phyloP scores from a whole-genome alignment of 495 filamentous ascomycete genomes.

The Trichocladium uniseriatum region DNA sequence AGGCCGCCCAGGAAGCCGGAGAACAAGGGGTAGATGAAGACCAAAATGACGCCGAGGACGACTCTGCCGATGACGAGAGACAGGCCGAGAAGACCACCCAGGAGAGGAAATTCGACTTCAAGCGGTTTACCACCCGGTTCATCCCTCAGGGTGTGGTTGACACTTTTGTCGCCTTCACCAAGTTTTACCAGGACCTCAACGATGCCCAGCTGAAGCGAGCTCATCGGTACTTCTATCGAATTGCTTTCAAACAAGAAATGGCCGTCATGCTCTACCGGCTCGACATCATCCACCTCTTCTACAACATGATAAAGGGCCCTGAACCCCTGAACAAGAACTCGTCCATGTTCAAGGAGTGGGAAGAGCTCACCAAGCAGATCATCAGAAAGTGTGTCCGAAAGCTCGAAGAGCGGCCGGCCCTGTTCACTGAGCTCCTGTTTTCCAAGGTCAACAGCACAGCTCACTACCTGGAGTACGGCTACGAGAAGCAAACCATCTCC shows the following conservation, averaged over 20 bases:
- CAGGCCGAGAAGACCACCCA: conserved; percentile 55
- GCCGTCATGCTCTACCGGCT: conserved; percentile 79
- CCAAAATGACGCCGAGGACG: conserved; percentile 45
- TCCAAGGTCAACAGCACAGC: conserved; percentile 79
- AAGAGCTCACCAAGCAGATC: conserved; percentile 75
- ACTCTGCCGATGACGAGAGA: conserved; percentile 69
- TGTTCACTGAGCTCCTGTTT: conserved; percentile 85
- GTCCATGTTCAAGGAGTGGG: conserved; percentile 76
- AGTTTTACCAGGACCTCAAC: conserved; percentile 73
- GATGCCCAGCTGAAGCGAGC: conserved; percentile 79
- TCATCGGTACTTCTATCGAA: conserved; percentile 89
- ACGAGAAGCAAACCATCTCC: conserved; percentile 66
- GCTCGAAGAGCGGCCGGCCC: conserved; percentile 69
- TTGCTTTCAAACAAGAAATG: conserved; percentile 90
- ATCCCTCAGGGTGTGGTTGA: conserved; percentile 76
- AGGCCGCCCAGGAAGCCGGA: conserved; percentile 37
- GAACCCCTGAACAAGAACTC: conserved; percentile 58
- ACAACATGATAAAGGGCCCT: conserved; percentile 88
- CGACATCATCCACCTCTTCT: conserved; percentile 80
- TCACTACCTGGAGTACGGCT: conserved; percentile 82
- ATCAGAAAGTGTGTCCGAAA: conserved; percentile 68
- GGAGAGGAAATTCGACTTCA: conserved; percentile 93
- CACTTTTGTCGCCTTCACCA: conserved; percentile 74
- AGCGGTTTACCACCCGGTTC: conserved; percentile 69
- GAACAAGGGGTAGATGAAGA: conserved; percentile 20